Evolutionary conservation across 139 green algal species (phyloP).

Genomic region (Coelastrella sp.): DNA sequence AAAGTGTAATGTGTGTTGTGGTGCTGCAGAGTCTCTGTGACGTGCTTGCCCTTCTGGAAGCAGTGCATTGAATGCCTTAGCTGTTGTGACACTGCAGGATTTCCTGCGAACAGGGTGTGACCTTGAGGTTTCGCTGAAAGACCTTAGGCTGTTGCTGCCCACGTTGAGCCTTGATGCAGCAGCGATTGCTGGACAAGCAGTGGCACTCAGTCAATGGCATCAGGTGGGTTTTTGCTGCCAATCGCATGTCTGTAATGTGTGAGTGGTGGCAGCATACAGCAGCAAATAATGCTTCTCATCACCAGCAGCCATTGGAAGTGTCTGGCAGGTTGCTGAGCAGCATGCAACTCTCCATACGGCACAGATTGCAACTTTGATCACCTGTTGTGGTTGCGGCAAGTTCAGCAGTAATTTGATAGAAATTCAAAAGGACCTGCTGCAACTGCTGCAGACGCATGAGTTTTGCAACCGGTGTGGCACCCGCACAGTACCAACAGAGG

Average conservation of each 20-base stretch:
- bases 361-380: background rate
- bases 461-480: slow-evolving; percentile 79
- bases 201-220: slow-evolving; percentile 78
- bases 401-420: background rate
- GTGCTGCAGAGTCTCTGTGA: background rate
- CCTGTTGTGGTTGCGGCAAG: background rate
- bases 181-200: slow-evolving; percentile 72
- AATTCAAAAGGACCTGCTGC: background rate
- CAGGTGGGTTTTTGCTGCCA: slow-evolving; percentile 48
- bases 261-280: slow-evolving; percentile 2
- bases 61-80: background rate
- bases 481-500: slow-evolving; percentile 62
- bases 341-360: background rate
- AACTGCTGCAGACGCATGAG: slow-evolving; percentile 56
- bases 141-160: slow-evolving; percentile 70
- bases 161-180: slow-evolving; percentile 66
- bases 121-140: slow-evolving; percentile 57
- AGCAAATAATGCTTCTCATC: background rate
- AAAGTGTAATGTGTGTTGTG: background rate
- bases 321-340: background rate
- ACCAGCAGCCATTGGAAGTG: background rate
- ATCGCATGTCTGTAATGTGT: background rate
- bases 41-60: too few relatives aligned
- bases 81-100: background rate
- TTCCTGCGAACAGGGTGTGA: slow-evolving; percentile 52